Evolutionary conservation across 805 yeast species (phyloP), one percentile per base, ranked within the genome.

Genomic region (Starmerella cellae): DNA sequence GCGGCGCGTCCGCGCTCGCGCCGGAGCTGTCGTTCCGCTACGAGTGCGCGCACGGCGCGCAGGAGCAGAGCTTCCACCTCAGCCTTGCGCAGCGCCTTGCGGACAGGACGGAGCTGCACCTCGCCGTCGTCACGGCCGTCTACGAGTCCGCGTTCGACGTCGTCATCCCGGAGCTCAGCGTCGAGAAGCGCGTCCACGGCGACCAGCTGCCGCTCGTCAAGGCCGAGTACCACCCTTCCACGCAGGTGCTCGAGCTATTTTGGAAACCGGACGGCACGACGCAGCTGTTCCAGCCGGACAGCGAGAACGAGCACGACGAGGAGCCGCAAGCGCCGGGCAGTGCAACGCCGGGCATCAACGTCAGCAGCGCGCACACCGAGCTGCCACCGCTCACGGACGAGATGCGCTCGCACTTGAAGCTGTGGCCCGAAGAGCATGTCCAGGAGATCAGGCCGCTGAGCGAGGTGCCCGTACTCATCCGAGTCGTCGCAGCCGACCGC

Each of bases 101-200:
- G 44, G 63, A 70, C 14, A 77, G 94, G 2, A 95, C 84, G 59
- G 59, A 84, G 39, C 68, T 88, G 49, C 76, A 85, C 31, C 76
- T 78, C 73, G 96, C 94, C 14, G 75, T 84, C 14, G 91, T 88
- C 16, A 63, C 84, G 21, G 95, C 85, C 60, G 96, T 88, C 9
- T 87, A 88, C 60, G 97, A 91, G 62, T 82, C 95, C 1, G 83
- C 97, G 2, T 91, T 91, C 64, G 98, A 91, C 59, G 84, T 83
- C 4, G 76, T 79, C 48, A 67, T 83, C 43, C 94, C 94, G 2
- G 94, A 82, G 50, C 77, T 83, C 62, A 93, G 56, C 33, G 47
- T 54, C 10, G 58, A 55, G 43, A 55, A 55, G 41, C 56, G 58
- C 16, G 56, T 55, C 19, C 98, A 91, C 57, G 96, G 97, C 22